phyloP scores from a whole-genome alignment of 495 filamentous ascomycete species.

The Penicillium silybi region DNA sequence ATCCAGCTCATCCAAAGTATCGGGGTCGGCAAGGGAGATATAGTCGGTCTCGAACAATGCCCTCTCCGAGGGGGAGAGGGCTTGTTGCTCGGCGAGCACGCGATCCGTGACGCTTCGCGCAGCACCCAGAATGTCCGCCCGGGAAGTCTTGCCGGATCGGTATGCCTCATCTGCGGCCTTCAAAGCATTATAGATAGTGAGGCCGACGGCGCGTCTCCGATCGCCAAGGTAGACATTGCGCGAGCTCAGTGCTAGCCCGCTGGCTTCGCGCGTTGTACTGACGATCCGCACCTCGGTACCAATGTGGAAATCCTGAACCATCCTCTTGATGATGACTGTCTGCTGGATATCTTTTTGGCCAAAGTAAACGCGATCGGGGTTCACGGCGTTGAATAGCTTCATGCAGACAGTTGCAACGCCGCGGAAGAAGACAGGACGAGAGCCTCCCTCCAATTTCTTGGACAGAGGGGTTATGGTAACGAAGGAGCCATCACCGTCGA shows the following conservation, averaged over 20 bases:
- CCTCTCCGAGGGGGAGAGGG: constrained; percentile 56
- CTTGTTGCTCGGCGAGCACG: constrained; percentile 57
- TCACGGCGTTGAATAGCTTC: constrained; percentile 93
- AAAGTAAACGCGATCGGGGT: constrained; percentile 88
- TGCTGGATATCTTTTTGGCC: constrained; percentile 98
- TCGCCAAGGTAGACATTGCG: constrained; percentile 89
- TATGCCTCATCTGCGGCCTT: constrained; percentile 67
- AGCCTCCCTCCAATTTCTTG: constrained; percentile 74
- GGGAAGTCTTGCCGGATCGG: constrained; percentile 47
- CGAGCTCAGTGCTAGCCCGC: constrained; percentile 91
- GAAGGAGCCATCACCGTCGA: constrained; percentile 77
- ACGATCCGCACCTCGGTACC: constrained; percentile 70
- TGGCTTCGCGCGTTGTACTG: constrained; percentile 67
- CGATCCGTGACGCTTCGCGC: constrained; percentile 52
- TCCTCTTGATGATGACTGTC: constrained; percentile 78
- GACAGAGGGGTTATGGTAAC: constrained; percentile 87
- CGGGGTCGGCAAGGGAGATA: constrained; percentile 78
- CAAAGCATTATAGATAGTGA: constrained; percentile 65
- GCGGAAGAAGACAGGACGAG: constrained; percentile 91
- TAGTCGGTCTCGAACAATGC: constrained; percentile 84
- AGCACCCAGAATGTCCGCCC: constrained; percentile 63
- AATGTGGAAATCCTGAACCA: constrained; percentile 88
- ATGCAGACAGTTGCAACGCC: constrained; percentile 95
- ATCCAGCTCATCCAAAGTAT: constrained; percentile 72
- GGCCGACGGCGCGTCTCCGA: constrained; percentile 65